Conservation (phyloP, 225 moss, liverwort and hornwort species). For the Rhytidiadelphus loreus region DNA sequence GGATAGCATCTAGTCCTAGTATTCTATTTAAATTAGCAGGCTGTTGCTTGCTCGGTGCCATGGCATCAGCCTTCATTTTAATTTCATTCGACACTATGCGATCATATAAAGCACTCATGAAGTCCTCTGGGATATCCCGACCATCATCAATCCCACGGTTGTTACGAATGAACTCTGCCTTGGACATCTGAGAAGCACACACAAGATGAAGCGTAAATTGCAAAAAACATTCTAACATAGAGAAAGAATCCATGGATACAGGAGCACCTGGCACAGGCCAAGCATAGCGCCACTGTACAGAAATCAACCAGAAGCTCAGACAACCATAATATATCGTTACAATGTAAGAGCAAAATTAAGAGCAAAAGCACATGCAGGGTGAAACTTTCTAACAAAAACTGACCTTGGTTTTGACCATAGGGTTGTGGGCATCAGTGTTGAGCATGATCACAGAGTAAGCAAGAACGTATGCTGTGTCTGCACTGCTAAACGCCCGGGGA, state of each 20-base stretch:
- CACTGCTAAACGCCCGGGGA: slow-evolving; percentile 87
- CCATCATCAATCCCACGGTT: slow-evolving; percentile 99
- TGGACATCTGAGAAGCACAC: slow-evolving; percentile 73
- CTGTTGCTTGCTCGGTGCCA: slow-evolving; percentile 81
- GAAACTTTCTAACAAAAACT: background rate
- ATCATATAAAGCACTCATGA: slow-evolving; percentile 84
- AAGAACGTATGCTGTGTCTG: slow-evolving; percentile 96
- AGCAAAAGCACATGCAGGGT: background rate
- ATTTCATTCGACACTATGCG: slow-evolving; percentile 94
- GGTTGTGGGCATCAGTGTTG: slow-evolving; percentile 97
- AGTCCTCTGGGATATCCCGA: slow-evolving; percentile 90
- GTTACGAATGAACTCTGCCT: slow-evolving; percentile 94
- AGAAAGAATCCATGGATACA: background rate
- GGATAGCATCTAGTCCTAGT: slow-evolving; percentile 84
- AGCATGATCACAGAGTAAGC: slow-evolving; percentile 98
- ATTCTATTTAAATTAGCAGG: slow-evolving; percentile 80
- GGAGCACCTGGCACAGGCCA: background rate
- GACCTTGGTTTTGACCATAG: slow-evolving; percentile 94
- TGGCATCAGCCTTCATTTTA: slow-evolving; percentile 92
- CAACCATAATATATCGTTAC: background rate
- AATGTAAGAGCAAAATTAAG: background rate
- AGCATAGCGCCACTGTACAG: background rate
- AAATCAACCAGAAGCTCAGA: background rate
- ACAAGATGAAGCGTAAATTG: background rate
- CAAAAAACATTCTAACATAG: background rate